These are phyloP conservation scores for Dryas alaskensis DNA, from an alignment of 306 rosid species.

Conservation along the genomic window DNA sequence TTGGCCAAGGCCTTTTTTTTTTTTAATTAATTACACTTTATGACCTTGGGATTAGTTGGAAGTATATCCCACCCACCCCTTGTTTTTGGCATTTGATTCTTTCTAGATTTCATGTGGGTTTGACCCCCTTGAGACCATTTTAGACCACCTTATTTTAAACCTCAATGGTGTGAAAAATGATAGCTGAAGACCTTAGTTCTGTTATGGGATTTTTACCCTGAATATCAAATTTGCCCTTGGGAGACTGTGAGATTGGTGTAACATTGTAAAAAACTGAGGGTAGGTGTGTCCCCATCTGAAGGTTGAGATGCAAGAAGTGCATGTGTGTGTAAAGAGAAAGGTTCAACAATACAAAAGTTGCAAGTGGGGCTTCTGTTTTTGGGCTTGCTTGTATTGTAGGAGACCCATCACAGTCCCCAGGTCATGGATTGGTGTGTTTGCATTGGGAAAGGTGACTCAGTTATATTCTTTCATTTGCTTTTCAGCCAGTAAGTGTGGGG, in stretches of 20 bases:
- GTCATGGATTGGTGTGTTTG: slow-evolving; percentile 26
- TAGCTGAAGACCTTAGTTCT: too few species aligned
- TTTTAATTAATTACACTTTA: background rate
- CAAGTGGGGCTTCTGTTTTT: slow-evolving; percentile 9
- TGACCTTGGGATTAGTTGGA: slow-evolving; percentile 24
- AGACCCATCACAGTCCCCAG: background rate
- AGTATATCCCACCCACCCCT: background rate
- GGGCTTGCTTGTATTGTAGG: background rate
- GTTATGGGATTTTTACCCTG: too few species aligned
- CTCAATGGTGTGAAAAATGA: background rate
- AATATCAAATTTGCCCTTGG: too few species aligned
- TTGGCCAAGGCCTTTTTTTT: background rate
- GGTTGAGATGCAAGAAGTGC: slow-evolving; percentile 2
- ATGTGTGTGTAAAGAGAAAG: slow-evolving; percentile 28
- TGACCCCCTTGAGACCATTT: background rate
- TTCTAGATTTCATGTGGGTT: background rate
- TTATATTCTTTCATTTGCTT: slow-evolving; percentile 44
- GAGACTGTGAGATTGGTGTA: background rate
- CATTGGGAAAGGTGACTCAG: slow-evolving; percentile 19
- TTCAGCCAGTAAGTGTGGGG: slow-evolving; percentile 38
- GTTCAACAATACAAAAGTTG: background rate
- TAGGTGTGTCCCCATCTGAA: background rate
- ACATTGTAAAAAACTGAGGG: background rate
- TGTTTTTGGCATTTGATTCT: background rate
- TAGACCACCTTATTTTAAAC: background rate